phyloP scores from a whole-genome alignment of 805 yeast genomes.

The Tetrapisispora phaffii region DNA sequence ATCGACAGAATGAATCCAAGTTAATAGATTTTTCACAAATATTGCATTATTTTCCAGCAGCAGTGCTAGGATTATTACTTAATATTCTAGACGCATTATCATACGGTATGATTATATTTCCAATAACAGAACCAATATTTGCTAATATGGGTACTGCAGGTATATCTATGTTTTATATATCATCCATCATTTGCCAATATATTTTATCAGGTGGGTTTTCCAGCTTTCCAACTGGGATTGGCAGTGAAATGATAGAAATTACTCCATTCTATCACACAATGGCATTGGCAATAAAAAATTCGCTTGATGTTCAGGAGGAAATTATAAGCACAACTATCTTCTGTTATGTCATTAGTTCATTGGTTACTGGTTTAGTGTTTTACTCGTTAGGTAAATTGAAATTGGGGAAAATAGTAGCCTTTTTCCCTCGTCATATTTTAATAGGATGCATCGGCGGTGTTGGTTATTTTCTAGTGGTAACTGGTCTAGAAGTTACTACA shows the following conservation, averaged over 20 bases:
- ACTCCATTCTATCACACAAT: conserved; percentile 95
- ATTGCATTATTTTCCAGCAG: conserved; percentile 51
- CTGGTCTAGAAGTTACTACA: conserved; percentile 88
- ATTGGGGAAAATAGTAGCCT: conserved; percentile 82
- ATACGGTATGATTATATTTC: conserved; percentile 96
- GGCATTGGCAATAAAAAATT: conserved; percentile 60
- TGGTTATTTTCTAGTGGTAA: conserved; percentile 80
- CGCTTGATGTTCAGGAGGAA: conserved; percentile 40
- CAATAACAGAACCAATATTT: conserved; percentile 72
- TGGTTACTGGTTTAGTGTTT: conserved; percentile 81
- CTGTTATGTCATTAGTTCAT: conserved; percentile 71
- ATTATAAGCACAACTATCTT: conserved; percentile 79
- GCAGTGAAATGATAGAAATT: conserved; percentile 98
- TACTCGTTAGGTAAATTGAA: conserved; percentile 64
- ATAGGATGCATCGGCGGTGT: conserved; percentile 99
- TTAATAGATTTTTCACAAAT: background rate
- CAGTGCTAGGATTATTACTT: conserved; percentile 70
- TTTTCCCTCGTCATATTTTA: conserved; percentile 90
- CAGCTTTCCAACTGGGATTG: conserved; percentile 81
- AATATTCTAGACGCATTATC: conserved; percentile 89
- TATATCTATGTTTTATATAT: conserved; percentile 84
- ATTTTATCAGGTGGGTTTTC: conserved; percentile 87
- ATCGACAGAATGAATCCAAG: background rate
- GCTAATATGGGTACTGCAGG: conserved; percentile 79
- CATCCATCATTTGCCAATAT: conserved; percentile 82